Evolutionary conservation across 2,329 filamentous ascomycete species (phyloP).

Genomic region (Ophiostoma sp.): DNA sequence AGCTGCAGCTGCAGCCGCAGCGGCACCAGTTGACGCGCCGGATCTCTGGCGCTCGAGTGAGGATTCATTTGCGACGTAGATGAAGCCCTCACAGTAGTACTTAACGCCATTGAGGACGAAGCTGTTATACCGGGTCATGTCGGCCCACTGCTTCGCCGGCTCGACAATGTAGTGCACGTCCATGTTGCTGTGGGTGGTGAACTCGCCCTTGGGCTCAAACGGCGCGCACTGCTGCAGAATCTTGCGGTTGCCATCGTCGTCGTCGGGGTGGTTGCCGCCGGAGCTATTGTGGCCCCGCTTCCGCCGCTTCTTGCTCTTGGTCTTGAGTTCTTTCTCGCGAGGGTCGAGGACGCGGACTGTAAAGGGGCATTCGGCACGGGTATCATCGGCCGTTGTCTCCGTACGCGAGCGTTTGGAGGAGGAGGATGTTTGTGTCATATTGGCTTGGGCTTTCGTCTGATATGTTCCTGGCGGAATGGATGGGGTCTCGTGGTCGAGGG

Average conservation of each 20-base stretch:
- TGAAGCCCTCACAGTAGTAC: slow-evolving; percentile 59
- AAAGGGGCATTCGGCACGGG: slow-evolving; percentile 59
- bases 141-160: slow-evolving; percentile 54
- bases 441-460: not conserved
- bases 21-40: not conserved
- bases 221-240: slow-evolving; percentile 54
- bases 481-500: not conserved
- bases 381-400: slow-evolving; percentile 47
- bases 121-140: slow-evolving; percentile 63
- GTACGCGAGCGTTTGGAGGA: slow-evolving; percentile 51
- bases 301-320: slow-evolving; percentile 46
- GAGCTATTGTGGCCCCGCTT: slow-evolving; percentile 38
- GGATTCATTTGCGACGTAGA: slow-evolving; percentile 59
- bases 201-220: slow-evolving; percentile 55
- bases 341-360: slow-evolving; percentile 48
- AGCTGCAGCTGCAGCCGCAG: slow-evolving; percentile 27
- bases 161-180: slow-evolving; percentile 57
- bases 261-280: slow-evolving; percentile 41
- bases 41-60: slow-evolving; percentile 55
- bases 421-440: slow-evolving; percentile 28
- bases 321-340: slow-evolving; percentile 50
- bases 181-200: slow-evolving; percentile 56
- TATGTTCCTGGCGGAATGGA: not conserved
- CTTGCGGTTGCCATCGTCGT: slow-evolving; percentile 47
- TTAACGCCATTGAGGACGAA: slow-evolving; percentile 60